Evolutionary conservation across 306 rosid species (phyloP).

Genomic region (Carpinus fangiana): DNA sequence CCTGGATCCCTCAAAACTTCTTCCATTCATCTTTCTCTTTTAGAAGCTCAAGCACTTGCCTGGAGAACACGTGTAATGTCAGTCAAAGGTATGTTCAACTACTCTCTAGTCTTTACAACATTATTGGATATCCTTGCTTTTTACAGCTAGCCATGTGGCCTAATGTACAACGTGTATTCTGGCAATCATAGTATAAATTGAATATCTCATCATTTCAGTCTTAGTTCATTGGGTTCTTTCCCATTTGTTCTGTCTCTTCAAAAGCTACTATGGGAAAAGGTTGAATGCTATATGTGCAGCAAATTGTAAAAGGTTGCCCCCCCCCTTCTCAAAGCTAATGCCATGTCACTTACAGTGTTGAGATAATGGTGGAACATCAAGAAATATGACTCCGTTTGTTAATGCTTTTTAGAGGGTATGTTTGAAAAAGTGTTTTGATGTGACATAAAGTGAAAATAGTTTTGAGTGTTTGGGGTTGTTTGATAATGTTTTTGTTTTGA

Average conservation of each 20-base stretch:
- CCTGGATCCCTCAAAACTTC: conserved; percentile 60
- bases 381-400: not conserved
- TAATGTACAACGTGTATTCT: conserved; percentile 19
- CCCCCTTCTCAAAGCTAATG: not conserved
- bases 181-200: conserved; percentile 2
- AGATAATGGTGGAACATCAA: conserved; percentile 4
- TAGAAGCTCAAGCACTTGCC: conserved; percentile 57
- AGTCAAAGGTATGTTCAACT: conserved; percentile 51
- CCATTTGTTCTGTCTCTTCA: not conserved
- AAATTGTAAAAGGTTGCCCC: not conserved
- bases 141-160: conserved; percentile 9
- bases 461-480: too few relatives aligned
- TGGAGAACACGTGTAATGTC: conserved; percentile 75
- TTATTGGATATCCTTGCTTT: conserved; percentile 8
- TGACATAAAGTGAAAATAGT: too few relatives aligned
- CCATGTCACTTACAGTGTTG: not conserved
- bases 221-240: conserved; percentile 10
- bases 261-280: not conserved
- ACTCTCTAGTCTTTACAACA: conserved; percentile 17
- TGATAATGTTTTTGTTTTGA: too few relatives aligned
- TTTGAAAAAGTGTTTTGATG: too few relatives aligned
- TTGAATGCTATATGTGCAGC: not conserved
- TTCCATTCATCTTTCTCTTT: conserved; percentile 44
- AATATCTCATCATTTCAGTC: conserved; percentile 23
- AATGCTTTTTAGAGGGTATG: too few relatives aligned